Evolutionary conservation across 352 stramenopile species (phyloP).

Genomic region (Pythium diclinum): DNA sequence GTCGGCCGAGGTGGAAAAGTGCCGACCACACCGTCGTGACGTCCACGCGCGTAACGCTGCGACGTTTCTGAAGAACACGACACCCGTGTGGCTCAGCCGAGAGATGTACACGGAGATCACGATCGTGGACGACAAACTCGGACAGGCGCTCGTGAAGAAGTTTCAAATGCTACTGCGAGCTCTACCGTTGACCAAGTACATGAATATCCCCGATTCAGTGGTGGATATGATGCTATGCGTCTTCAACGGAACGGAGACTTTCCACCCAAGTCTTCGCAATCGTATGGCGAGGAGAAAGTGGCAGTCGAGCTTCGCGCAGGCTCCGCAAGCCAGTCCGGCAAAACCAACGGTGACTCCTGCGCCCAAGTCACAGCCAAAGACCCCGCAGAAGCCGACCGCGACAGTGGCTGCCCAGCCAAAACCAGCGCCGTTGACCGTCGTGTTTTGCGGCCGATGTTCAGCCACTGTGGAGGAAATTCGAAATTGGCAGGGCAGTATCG

Average conservation of each 20-base stretch:
- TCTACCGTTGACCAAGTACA: not conserved
- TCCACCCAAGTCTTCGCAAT: not conserved
- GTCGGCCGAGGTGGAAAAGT: not conserved
- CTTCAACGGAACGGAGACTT: not conserved
- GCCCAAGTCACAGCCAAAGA: not conserved
- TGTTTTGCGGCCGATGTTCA: not conserved
- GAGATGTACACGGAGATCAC: conserved; percentile 4
- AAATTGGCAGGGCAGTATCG: not conserved
- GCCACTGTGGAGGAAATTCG: not conserved
- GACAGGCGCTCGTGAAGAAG: not conserved
- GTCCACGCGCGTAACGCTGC: not conserved
- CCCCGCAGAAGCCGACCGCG: not conserved
- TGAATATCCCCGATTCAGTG: not conserved
- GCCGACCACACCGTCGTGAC: not conserved
- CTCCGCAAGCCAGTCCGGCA: not conserved
- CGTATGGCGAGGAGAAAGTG: not conserved
- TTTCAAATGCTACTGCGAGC: not conserved
- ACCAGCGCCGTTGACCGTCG: not conserved
- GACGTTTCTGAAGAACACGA: conserved; percentile 6
- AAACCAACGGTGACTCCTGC: not conserved
- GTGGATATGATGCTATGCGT: not conserved
- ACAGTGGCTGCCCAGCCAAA: not conserved
- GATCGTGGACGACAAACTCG: not conserved
- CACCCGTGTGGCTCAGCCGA: not conserved
- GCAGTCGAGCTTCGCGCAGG: not conserved